Percentiles rank a stretch among this genome's conserved stretches.
These are phyloP conservation scores for Sarocladiaceae sp. DNA, from an alignment of 2,329 filamentous ascomycete species.

Conservation along the genomic window DNA sequence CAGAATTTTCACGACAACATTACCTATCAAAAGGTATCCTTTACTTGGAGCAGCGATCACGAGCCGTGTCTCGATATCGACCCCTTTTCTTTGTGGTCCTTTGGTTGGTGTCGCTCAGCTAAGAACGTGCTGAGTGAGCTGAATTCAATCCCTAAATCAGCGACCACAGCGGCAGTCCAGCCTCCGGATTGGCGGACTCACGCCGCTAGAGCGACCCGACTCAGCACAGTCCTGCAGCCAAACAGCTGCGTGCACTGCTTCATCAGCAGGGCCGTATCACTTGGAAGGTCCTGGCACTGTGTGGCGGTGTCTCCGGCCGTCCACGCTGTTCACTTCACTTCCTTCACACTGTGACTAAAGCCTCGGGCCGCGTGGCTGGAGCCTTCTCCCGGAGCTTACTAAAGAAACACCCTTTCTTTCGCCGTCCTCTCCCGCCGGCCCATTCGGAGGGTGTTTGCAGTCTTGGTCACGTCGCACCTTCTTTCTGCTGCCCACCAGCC, in stretches of 20 bases:
- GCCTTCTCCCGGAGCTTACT: slow-evolving; percentile 12
- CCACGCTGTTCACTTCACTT: no score
- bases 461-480: slow-evolving; percentile 7
- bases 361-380: slow-evolving; percentile 3
- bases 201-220: background rate
- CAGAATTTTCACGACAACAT: slow-evolving; percentile 2
- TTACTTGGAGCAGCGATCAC: slow-evolving; percentile 3
- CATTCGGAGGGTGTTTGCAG: background rate
- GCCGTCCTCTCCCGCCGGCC: background rate
- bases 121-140: background rate
- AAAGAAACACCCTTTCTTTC: slow-evolving; percentile 5
- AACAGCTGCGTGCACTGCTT: background rate
- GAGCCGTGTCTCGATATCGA: background rate
- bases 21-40: no score
- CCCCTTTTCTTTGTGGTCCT: background rate
- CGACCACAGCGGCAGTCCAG: background rate
- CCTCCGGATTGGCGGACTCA: background rate
- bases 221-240: background rate
- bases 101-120: slow-evolving; percentile 6
- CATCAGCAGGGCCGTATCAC: slow-evolving; percentile 3
- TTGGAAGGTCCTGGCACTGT: slow-evolving; percentile 16
- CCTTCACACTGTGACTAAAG: no score
- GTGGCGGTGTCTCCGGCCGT: slow-evolving; percentile 16
- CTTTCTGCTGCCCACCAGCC: background rate
- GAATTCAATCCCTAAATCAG: background rate